phyloP scores from a whole-genome alignment of 176 grass and related monocot species.

The Lolium multiflorum region DNA sequence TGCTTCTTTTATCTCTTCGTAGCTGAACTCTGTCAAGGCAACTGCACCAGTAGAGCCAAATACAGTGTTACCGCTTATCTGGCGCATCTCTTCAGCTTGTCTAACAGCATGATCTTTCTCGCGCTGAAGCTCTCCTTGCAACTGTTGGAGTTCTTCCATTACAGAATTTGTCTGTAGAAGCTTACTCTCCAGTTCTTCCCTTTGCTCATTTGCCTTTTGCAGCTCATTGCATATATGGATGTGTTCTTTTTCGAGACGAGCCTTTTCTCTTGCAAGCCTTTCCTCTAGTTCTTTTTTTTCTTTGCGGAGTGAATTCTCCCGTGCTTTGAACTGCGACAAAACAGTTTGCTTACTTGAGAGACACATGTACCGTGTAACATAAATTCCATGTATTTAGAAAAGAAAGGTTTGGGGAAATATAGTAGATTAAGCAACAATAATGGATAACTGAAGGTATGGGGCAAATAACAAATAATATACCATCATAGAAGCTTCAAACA shows the following conservation, averaged over 20 bases:
- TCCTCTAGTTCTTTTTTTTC: conserved; percentile 66
- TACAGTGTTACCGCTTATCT: conserved; percentile 1
- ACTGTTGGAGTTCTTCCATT: conserved; percentile 33
- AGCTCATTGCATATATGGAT: conserved; percentile 53
- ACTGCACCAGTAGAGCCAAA: conserved; percentile 19
- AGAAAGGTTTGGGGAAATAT: too few species aligned
- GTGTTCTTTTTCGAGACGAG: conserved; percentile 47
- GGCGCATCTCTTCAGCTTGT: conserved; percentile 47
- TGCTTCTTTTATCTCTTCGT: conserved; percentile 61
- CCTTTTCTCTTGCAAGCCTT: conserved; percentile 56
- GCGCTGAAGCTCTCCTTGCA: conserved; percentile 33
- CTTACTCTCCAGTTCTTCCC: conserved; percentile 47
- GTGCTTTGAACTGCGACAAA: conserved; percentile 59
- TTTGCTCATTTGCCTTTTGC: conserved; percentile 52
- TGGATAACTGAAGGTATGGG: background rate
- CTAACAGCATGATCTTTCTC: conserved; percentile 51
- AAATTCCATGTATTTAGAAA: too few species aligned
- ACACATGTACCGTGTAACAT: background rate
- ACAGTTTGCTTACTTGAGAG: conserved; percentile 32
- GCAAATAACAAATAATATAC: conserved; percentile 31
- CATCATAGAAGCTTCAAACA: conserved; percentile 55
- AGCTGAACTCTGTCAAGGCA: conserved; percentile 61
- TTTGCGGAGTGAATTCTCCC: conserved; percentile 54
- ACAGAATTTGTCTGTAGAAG: conserved; percentile 37
- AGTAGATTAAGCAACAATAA: background rate